phyloP scores from a whole-genome alignment of 1,284 basidiomycete species.

The Cryptococcus floricola region DNA sequence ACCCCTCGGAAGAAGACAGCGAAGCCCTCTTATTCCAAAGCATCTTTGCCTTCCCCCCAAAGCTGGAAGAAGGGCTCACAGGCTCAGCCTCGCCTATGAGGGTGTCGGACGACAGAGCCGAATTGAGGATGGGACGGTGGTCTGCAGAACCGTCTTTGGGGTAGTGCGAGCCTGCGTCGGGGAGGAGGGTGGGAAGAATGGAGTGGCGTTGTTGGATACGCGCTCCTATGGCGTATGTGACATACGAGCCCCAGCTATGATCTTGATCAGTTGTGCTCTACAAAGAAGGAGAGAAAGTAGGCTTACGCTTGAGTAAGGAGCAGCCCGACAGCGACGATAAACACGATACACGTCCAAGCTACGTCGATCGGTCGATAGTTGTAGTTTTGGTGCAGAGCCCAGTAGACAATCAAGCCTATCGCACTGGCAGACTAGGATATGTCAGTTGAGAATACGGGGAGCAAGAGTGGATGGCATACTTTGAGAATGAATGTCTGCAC shows the following conservation, averaged over 20 bases:
- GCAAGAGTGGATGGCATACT: slow-evolving; percentile 1
- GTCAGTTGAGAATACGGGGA: background rate
- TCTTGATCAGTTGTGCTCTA: background rate
- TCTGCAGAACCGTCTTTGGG: too few relatives aligned
- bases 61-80: too few relatives aligned
- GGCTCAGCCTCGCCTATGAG: too few relatives aligned
- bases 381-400: slow-evolving; percentile 24
- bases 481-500: slow-evolving; percentile 28
- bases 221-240: slow-evolving; percentile 20
- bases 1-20: too few relatives aligned
- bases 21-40: too few relatives aligned
- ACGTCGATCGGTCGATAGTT: slow-evolving; percentile 18
- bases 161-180: too few relatives aligned
- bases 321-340: slow-evolving; percentile 22
- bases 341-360: slow-evolving; percentile 23
- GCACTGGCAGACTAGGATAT: slow-evolving; percentile 18
- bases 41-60: too few relatives aligned
- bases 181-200: too few relatives aligned
- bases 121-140: too few relatives aligned
- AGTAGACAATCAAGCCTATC: slow-evolving; percentile 24
- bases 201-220: background rate
- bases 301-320: slow-evolving; percentile 25
- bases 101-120: too few relatives aligned
- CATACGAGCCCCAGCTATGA: slow-evolving; percentile 22
- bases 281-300: background rate